These are phyloP conservation scores for Leucosporidium scottii DNA, from an alignment of 768 basidiomycete genomes.

Conservation along the genomic window DNA sequence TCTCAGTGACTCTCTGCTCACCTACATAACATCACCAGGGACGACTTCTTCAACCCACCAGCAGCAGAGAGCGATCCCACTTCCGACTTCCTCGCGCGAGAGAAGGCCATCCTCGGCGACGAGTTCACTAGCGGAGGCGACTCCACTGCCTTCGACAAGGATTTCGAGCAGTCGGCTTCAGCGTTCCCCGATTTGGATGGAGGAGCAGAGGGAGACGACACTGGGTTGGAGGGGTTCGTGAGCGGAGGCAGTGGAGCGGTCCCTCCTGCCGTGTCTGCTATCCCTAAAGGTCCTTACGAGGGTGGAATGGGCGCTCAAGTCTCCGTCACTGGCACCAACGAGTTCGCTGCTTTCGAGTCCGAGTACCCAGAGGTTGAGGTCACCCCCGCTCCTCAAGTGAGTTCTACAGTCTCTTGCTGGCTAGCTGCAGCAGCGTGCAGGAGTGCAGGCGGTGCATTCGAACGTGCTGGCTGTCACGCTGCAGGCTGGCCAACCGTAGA, in stretches of 20 bases:
- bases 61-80: constrained; percentile 12
- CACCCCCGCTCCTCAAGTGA: neutral
- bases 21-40: constrained; percentile 8
- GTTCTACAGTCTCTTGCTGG: neutral
- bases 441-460: too few species aligned
- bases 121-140: constrained; percentile 1
- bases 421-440: too few species aligned
- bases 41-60: constrained; percentile 27
- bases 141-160: constrained; percentile 55
- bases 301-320: constrained; percentile 46
- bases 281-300: neutral
- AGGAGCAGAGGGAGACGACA: constrained; percentile 52
- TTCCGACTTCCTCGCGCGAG: constrained; percentile 32
- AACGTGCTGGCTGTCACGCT: too few species aligned
- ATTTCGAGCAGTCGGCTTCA: constrained; percentile 72
- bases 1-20: too few species aligned
- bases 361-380: constrained; percentile 72
- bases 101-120: constrained; percentile 20
- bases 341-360: constrained; percentile 75
- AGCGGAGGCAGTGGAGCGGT: constrained; percentile 44
- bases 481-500: too few species aligned
- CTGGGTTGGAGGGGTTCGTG: constrained; percentile 33
- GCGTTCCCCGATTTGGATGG: constrained; percentile 69
- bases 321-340: constrained; percentile 69
- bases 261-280: constrained; percentile 45